Evolutionary conservation across 345 rosid species (phyloP), one percentile per base, ranked within the genome.

Genomic region (Eucalyptus marginata): DNA sequence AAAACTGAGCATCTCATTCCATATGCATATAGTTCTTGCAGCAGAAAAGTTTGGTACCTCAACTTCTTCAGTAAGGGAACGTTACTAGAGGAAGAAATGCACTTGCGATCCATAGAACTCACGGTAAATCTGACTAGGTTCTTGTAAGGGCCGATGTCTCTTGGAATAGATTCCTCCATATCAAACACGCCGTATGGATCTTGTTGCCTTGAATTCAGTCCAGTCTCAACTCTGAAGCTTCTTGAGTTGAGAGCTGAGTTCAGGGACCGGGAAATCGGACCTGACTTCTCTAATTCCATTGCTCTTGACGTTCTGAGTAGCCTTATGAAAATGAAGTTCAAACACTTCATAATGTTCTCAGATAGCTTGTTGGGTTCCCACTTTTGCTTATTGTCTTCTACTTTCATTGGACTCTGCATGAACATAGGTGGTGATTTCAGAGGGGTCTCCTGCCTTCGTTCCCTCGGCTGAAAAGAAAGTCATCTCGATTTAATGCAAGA

Each of bases 71-170:
- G 91, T 47, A 97, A 90, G 89, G 99, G 94, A 91, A 95, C 87
- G 68, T 95, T 96, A 88, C 96, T 96, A 13, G 99, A 94, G 88
- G 94, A 93, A 14, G 99, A 96, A 86, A 97, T 96, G 93, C 95
- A 96, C 91, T 97, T 96, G 3, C 96, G 96, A 43, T 97, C 98
- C 95, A 97, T 87, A 80, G 97, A 96, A 89, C 87, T 92, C 62
- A 96, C 91, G 25, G 99, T 94, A 93, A 97, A 95, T 59, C 96
- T 94, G 46, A 97, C 98, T 90, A 97, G 92, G 92, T 96, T 97
- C 92, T 96, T 96, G 91, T 96, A 96, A 86, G 96, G 98, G 81
- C 99, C 99, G 88, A 97, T 93, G 86, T 96, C 99, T 87, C 99
- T 95, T 7, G 97, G 96, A 86, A 97, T 93, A 56, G 98, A 95